Evolutionary conservation across 495 filamentous ascomycete species (phyloP).

Genomic region (Aspergillus leporis): DNA sequence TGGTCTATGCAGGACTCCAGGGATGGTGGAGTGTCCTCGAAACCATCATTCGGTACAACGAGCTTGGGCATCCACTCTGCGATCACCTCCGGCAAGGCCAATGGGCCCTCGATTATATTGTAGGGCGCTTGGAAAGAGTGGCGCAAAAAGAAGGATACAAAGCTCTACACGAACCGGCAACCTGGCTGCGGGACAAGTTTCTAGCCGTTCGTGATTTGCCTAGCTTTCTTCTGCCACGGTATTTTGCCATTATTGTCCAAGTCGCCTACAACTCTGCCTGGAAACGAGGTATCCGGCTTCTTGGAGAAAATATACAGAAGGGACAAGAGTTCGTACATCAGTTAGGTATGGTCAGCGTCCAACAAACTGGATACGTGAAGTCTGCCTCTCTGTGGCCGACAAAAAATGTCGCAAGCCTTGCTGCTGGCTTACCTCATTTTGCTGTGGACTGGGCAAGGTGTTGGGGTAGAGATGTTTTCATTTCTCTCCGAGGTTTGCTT

Average conservation of each 20-base stretch:
- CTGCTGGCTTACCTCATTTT: constrained; percentile 95
- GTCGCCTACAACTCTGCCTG: constrained; percentile 83
- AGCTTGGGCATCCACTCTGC: constrained; percentile 90
- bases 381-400: constrained; percentile 88
- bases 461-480: constrained; percentile 97
- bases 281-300: constrained; percentile 73
- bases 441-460: constrained; percentile 90
- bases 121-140: constrained; percentile 73
- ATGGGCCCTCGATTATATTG: constrained; percentile 92
- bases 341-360: constrained; percentile 84
- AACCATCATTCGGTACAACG: constrained; percentile 80
- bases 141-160: constrained; percentile 59
- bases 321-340: constrained; percentile 85
- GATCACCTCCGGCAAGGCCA: constrained; percentile 87
- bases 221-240: constrained; percentile 85
- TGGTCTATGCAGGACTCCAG: constrained; percentile 95
- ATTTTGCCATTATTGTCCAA: constrained; percentile 86
- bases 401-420: constrained; percentile 80
- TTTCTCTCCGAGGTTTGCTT: constrained; percentile 86
- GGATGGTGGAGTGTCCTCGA: constrained; percentile 97
- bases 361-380: constrained; percentile 84
- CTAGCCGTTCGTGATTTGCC: constrained; percentile 80
- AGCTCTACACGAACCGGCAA: constrained; percentile 60
- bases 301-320: constrained; percentile 71
- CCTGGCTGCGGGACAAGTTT: constrained; percentile 83